Base-by-base conservation (phyloP, 129 eudicot genomes). In the Flaveria linearis region DNA sequence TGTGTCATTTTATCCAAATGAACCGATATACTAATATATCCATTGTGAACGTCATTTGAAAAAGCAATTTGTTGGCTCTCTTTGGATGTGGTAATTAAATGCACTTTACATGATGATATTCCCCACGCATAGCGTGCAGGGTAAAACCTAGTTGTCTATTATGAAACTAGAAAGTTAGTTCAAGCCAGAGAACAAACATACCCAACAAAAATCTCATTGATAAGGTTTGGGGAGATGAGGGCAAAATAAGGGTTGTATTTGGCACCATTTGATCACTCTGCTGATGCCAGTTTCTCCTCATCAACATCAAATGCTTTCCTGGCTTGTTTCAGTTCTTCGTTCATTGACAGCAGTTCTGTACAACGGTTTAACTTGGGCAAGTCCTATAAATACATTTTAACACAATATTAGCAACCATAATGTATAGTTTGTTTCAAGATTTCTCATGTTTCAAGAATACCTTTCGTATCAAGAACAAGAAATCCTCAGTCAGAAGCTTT, bases 301-400 rank as follows among this genome's bases (percentile, higher is more conserved):
- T 82, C 86, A 46, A 82, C 86, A 15, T 94, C 97, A 69, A 94
- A 94, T 49, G 97, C 97, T 79, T 94, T 94, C 75, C 97, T 84
- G 5, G 98, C 97, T 86, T 94, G 97, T 84, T 94, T 94, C 50
- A 94, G 84, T 80, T 91, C 99, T 80, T 94, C 99, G 43, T 94
- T 89, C 97, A 87, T 94, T 5, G 92, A 85, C 79, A 94, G 72
- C 73, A 94, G 75, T 56, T 94, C 94, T n/a, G 92, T 86, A 67
- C 92, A 89, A 1, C 94, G 87, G 78, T 94, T 91, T 62, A 87
- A 70, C 76, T 94, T 94, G 45, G 94, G 97, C 76, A 81, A 42
- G 77, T 94, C 98, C 98, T 91, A 70, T 77, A 77, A 52, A 65
- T 36, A 47, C 66, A 25, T 42, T 28, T 18, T 46, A 53, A 56